Conservation (phyloP, 2,329 filamentous ascomycete genomes). For the Blastomyces emzantsi region DNA sequence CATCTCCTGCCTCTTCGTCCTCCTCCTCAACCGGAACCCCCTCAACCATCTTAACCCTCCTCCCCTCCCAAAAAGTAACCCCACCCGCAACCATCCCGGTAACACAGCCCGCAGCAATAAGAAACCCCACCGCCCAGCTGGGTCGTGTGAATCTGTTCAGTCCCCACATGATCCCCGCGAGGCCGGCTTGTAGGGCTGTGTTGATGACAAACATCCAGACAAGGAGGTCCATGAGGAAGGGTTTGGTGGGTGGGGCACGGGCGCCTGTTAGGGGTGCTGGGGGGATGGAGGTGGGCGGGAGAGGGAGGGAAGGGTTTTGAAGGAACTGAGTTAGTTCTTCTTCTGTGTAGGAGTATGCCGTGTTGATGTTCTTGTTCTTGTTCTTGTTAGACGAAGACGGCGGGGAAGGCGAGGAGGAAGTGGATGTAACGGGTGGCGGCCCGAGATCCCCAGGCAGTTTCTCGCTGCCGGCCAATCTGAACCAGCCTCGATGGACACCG, state of each 20-base stretch:
- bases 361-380: constrained; percentile 7
- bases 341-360: constrained; percentile 21
- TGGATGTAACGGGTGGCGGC: constrained; percentile 18
- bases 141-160: constrained; percentile 65
- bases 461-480: constrained; percentile 60
- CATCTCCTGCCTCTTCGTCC: neutral
- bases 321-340: constrained; percentile 48
- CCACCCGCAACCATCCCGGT: constrained; percentile 60
- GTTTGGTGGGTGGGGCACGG: constrained; percentile 55
- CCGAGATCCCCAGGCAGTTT: constrained; percentile 38
- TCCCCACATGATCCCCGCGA: constrained; percentile 78
- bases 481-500: constrained; percentile 67
- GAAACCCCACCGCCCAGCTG: constrained; percentile 68
- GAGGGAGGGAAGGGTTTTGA: constrained; percentile 47
- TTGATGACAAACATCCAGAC: constrained; percentile 72
- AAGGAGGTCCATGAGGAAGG: constrained; percentile 72
- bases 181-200: constrained; percentile 63
- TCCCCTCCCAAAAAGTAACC: constrained; percentile 63
- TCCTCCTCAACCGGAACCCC: constrained; percentile 58
- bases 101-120: constrained; percentile 64
- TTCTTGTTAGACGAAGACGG: neutral
- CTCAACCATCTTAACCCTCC: constrained; percentile 61
- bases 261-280: constrained; percentile 61
- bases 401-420: neutral
- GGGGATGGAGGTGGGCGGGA: constrained; percentile 55